A percentile compares a stretch with the other conserved stretches of the same genome.
These are phyloP conservation scores for Ceratocystis ficicola DNA, from an alignment of 2,329 filamentous ascomycete species.

Conservation along the genomic window DNA sequence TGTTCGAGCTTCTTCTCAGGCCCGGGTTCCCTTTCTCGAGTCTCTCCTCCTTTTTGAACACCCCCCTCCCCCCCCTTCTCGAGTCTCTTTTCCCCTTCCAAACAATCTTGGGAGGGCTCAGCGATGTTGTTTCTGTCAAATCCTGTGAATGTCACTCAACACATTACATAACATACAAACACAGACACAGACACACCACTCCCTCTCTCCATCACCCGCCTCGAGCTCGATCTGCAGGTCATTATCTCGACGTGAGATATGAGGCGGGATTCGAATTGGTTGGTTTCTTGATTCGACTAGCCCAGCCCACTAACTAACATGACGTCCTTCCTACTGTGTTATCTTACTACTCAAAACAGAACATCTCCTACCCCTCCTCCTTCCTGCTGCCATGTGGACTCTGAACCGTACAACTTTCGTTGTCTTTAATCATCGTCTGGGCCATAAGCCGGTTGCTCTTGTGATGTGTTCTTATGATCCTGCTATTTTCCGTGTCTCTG, in stretches of 20 bases:
- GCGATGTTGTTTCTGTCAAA: not conserved
- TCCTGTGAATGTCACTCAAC: not conserved
- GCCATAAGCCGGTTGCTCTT: too few relatives aligned
- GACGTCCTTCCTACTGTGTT: not conserved
- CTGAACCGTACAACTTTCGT: not conserved
- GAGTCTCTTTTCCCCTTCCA: not conserved
- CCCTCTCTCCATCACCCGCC: too few relatives aligned
- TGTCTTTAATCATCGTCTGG: not conserved
- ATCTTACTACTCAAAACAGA: not conserved
- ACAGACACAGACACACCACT: not conserved
- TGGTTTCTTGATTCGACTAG: conserved; percentile 2
- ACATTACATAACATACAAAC: not conserved
- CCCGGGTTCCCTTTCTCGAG: too few relatives aligned
- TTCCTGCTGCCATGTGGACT: not conserved
- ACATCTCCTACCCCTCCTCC: too few relatives aligned
- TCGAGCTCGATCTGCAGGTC: not conserved
- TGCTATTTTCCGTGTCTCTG: too few relatives aligned
- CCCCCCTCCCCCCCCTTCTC: not conserved
- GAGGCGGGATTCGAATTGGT: not conserved
- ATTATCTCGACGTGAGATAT: conserved; percentile 3
- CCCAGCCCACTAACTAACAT: not conserved
- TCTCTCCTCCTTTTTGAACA: not conserved
- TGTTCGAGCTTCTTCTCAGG: too few relatives aligned
- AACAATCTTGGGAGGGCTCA: not conserved
- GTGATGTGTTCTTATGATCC: too few relatives aligned